Evolutionary conservation across 345 rosid genomes (phyloP).

Genomic region (Leavenworthia alabamica): DNA sequence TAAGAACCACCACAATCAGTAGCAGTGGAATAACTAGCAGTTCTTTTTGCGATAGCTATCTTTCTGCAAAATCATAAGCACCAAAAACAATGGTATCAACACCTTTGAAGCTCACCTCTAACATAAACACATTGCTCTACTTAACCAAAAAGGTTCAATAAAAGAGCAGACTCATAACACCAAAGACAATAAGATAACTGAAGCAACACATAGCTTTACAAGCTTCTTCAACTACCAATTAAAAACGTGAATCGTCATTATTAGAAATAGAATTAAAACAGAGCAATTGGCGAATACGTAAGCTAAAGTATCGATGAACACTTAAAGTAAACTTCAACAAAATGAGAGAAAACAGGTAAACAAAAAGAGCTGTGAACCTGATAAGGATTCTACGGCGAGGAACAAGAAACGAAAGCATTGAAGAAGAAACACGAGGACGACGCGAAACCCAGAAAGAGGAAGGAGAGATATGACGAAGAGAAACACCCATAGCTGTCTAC

Average conservation of each 20-base stretch:
- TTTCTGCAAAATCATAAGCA: slow-evolving; percentile 31
- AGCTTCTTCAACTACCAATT: neutral
- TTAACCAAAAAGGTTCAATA: neutral
- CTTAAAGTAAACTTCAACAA: neutral
- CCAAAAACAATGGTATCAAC: neutral
- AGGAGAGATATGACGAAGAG: slow-evolving; percentile 44
- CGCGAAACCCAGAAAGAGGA: slow-evolving; percentile 38
- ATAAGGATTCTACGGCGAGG: slow-evolving; percentile 18
- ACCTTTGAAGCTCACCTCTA: neutral
- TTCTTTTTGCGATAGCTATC: slow-evolving; percentile 27
- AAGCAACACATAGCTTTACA: neutral
- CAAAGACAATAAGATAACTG: neutral
- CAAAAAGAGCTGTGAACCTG: slow-evolving; percentile 13
- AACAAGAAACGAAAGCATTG: slow-evolving; percentile 5
- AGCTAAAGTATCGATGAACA: neutral
- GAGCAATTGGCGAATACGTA: neutral
- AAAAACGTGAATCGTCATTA: neutral
- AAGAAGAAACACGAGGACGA: slow-evolving; percentile 32
- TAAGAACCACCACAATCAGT: slow-evolving; percentile 20
- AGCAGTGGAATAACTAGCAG: slow-evolving; percentile 17
- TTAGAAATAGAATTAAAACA: neutral
- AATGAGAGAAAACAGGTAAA: neutral
- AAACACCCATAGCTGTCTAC: slow-evolving; percentile 54
- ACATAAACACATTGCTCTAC: neutral
- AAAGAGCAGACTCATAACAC: slow-evolving; percentile 2